A percentile compares a stretch with the other conserved stretches of the same genome.
Conservation (phyloP, 352 stramenopile species). For the Aphanomyces stellatus region DNA sequence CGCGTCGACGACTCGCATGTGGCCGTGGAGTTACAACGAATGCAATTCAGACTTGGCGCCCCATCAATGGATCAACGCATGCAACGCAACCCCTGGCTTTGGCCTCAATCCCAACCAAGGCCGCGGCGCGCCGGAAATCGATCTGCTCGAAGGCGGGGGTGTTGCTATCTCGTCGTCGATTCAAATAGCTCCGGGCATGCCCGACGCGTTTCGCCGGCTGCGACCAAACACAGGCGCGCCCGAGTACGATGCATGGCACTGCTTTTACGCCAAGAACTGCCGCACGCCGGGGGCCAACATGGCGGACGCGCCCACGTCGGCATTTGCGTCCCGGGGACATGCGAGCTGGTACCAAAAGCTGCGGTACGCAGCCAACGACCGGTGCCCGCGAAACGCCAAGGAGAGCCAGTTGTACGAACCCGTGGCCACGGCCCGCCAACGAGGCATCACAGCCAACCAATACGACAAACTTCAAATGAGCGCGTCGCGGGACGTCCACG, state of each 20-base stretch:
- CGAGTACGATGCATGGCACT: conserved; percentile 57
- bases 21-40: neutral
- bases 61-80: neutral
- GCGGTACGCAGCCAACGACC: conserved; percentile 46
- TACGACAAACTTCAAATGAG: neutral
- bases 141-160: conserved; percentile 66
- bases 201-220: conserved; percentile 49
- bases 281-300: conserved; percentile 23
- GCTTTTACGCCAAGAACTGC: conserved; percentile 86
- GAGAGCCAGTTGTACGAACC: conserved; percentile 26
- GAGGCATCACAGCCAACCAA: conserved; percentile 10
- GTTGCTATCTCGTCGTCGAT: conserved; percentile 77
- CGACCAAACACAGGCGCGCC: conserved; percentile 32
- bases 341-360: conserved; percentile 23
- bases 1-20: conserved; percentile 45
- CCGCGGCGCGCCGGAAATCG: conserved; percentile 67
- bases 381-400: conserved; percentile 32
- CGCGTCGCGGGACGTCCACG: conserved; percentile 35
- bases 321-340: conserved; percentile 38
- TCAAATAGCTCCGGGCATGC: conserved; percentile 65
- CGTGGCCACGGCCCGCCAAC: neutral
- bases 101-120: conserved; percentile 39
- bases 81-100: conserved; percentile 33
- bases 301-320: conserved; percentile 69
- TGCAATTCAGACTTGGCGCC: neutral